These are phyloP conservation scores for Fusarium buxicola DNA, from an alignment of 2,329 filamentous ascomycete species.

Conservation along the genomic window DNA sequence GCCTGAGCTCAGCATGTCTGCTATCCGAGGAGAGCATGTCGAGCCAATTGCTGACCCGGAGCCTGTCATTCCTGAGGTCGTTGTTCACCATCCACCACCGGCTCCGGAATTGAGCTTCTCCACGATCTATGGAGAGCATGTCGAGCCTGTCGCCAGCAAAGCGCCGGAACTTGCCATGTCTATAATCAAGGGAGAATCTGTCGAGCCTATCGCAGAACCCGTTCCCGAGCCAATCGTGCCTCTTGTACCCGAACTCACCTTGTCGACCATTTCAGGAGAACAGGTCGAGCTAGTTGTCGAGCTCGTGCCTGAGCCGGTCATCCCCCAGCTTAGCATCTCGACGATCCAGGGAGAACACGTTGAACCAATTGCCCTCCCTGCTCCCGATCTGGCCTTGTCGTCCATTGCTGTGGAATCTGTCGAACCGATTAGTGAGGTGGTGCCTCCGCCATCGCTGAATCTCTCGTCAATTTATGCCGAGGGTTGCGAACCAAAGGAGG, in stretches of 20 bases:
- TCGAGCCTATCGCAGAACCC: conserved; percentile 28
- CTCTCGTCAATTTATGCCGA: conserved; percentile 49
- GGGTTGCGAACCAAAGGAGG: conserved; percentile 52
- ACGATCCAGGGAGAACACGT: conserved; percentile 40
- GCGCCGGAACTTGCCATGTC: conserved; percentile 30
- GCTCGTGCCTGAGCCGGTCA: conserved; percentile 13
- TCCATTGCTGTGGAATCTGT: conserved; percentile 47
- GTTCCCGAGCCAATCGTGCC: conserved; percentile 2
- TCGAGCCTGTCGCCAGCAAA: conserved; percentile 24
- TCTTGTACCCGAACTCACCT: conserved; percentile 10
- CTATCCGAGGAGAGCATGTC: conserved; percentile 36
- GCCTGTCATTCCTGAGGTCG: conserved; percentile 1
- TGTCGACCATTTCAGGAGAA: conserved; percentile 34
- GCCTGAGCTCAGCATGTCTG: conserved; percentile 34
- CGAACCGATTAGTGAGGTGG: conserved; percentile 48
- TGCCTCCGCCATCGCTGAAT: conserved; percentile 44
- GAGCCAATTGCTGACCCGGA: conserved; percentile 33
- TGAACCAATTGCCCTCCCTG: conserved; percentile 34
- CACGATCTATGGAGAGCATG: conserved; percentile 39
- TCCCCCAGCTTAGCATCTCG: conserved; percentile 33
- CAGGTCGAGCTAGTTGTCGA: conserved; percentile 31
- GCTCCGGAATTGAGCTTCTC: conserved; percentile 38
- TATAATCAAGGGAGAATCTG: conserved; percentile 21
- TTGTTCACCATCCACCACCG: conserved; percentile 22
- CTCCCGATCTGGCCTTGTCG: conserved; percentile 47